Percentiles rank a stretch among this genome's conserved stretches.
Conservation (phyloP, 1,284 basidiomycete species). For the Ganoderma resinaceum region DNA sequence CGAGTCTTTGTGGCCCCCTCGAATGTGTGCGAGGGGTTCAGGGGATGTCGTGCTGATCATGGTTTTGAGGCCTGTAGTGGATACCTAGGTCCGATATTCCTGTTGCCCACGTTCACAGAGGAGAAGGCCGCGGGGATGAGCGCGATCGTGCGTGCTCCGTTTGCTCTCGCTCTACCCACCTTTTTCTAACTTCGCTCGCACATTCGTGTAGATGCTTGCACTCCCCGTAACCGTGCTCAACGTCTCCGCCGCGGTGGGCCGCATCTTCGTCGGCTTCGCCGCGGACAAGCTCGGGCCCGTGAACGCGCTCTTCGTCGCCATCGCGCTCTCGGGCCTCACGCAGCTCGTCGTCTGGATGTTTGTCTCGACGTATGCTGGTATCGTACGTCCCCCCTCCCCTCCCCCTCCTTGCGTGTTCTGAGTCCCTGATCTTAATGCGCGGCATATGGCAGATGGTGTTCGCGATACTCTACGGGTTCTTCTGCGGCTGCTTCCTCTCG, state of each 20-base stretch:
- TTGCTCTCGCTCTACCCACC: not conserved
- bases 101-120: constrained; percentile 31
- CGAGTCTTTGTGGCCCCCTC: not conserved
- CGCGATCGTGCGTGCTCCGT: constrained; percentile 21
- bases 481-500: constrained; percentile 37
- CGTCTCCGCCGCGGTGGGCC: constrained; percentile 30
- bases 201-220: constrained; percentile 18
- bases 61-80: constrained; percentile 18
- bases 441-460: constrained; percentile 31
- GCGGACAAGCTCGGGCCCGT: constrained; percentile 32
- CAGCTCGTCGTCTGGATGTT: constrained; percentile 34
- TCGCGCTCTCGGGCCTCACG: constrained; percentile 29
- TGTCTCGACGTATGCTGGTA: constrained; percentile 30
- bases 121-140: constrained; percentile 23
- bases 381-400: constrained; percentile 16
- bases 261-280: constrained; percentile 28
- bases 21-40: not conserved
- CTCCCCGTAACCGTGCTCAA: constrained; percentile 31
- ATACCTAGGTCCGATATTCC: constrained; percentile 29
- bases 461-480: constrained; percentile 36
- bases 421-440: not conserved
- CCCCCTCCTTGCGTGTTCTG: not conserved
- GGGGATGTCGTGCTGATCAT: not conserved
- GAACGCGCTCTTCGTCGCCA: constrained; percentile 28
- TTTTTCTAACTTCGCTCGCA: too few species aligned